Evolutionary conservation across 148 eudicot genomes (phyloP).

Genomic region (Dysphania ambrosioides): DNA sequence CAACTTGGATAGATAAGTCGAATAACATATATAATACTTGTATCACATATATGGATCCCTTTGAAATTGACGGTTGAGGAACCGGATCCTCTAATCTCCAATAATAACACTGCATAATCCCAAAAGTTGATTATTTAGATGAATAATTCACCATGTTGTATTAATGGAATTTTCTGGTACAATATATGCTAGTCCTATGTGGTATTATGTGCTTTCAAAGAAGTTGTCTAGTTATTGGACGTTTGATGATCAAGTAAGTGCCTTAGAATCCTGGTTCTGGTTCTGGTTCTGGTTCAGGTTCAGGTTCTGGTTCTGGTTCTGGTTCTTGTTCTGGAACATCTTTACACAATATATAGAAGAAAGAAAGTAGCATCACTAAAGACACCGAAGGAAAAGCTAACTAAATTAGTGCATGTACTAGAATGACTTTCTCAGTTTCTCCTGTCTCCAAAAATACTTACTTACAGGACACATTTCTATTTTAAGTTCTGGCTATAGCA

Average conservation of each 20-base stretch:
- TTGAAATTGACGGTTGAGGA: background rate
- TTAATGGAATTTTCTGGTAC: constrained; percentile 4
- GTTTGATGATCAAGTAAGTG: too few species aligned
- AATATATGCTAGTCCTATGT: background rate
- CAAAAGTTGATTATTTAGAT: background rate
- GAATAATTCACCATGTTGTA: background rate
- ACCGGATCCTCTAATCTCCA: background rate
- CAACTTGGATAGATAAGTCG: constrained; percentile 21
- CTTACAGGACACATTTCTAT: too few species aligned
- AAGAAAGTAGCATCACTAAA: background rate
- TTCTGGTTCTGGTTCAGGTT: too few species aligned
- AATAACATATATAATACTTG: constrained; percentile 23
- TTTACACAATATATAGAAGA: background rate
- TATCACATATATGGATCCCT: too few species aligned
- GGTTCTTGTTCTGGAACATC: too few species aligned
- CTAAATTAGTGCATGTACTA: too few species aligned
- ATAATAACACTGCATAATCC: background rate
- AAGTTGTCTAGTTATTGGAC: background rate
- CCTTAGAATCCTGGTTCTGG: too few species aligned
- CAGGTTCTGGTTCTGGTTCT: too few species aligned
- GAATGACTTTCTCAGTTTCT: too few species aligned
- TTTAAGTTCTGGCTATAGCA: too few species aligned
- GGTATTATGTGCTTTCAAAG: background rate
- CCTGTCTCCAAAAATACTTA: too few species aligned
- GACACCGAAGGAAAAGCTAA: background rate